Conservation (phyloP, 2,329 filamentous ascomycete species). For the Cercospora janseana region DNA sequence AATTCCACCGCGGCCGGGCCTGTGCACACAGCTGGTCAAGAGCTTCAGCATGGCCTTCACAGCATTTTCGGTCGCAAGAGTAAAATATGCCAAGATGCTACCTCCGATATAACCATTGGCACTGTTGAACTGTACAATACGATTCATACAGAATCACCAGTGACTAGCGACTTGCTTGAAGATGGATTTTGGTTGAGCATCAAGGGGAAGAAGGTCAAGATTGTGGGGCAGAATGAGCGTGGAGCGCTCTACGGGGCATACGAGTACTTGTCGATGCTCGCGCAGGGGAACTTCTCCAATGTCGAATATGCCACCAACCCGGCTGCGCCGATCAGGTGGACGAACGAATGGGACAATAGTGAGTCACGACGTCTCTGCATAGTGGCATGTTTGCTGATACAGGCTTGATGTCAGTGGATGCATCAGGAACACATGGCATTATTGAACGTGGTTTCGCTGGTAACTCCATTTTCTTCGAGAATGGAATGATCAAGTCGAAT, state of each 20-base stretch:
- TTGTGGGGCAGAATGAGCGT: constrained; percentile 64
- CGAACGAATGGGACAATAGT: constrained; percentile 70
- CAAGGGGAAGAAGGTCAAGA: constrained; percentile 50
- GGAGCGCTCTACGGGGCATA: constrained; percentile 69
- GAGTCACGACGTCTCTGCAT: neutral
- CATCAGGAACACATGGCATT: constrained; percentile 7
- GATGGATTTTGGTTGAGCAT: constrained; percentile 63
- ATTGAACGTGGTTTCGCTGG: constrained; percentile 69
- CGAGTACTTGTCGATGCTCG: constrained; percentile 65
- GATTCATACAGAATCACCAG: constrained; percentile 28
- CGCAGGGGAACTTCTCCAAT: constrained; percentile 55
- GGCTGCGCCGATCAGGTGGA: constrained; percentile 63
- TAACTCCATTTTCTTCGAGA: constrained; percentile 65
- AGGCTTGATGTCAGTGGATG: constrained; percentile 9
- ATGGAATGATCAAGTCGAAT: constrained; percentile 57
- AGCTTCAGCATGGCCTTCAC: constrained; percentile 55
- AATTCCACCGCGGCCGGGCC: constrained; percentile 53
- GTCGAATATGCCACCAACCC: constrained; percentile 55
- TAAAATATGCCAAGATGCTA: constrained; percentile 31
- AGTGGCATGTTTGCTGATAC: neutral
- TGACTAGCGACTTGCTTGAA: constrained; percentile 43
- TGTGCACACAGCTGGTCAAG: constrained; percentile 56
- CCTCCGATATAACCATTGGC: constrained; percentile 49
- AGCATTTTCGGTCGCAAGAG: constrained; percentile 54
- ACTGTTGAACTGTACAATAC: constrained; percentile 48